Evolutionary conservation across 1,284 basidiomycete genomes (phyloP), one percentile per base, ranked within the genome.

Genomic region (Macrocystidia cucumis): DNA sequence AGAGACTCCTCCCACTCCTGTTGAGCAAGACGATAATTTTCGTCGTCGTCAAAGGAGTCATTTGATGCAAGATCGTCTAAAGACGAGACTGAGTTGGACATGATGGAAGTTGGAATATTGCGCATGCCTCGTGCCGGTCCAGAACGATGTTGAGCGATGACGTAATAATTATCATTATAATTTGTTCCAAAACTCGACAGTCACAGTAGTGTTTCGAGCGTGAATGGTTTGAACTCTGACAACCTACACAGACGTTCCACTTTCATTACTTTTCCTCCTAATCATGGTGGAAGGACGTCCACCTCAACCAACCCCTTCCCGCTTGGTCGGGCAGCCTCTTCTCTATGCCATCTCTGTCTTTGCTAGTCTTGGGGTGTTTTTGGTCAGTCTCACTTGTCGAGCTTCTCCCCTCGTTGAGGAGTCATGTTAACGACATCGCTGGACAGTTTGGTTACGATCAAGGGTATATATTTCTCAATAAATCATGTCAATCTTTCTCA

Each of bases 1-100:
- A 95, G 51, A 50, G 82, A 87, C 58, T 95, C 91, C 50, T 91
- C 84, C 91, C 91, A 95, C 63, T 96, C 91, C 50, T 84, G 72
- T 57, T 91, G 85, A 5, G 87, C 86, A 39, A 88, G 63, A 11
- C 74, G 75, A 42, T 74, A 74, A 43, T 84, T 79, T 44, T 80
- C 82, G 44, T 88, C 82, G 44, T 88, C 84, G n/a, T n/a, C n/a
- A n/a, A n/a, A n/a, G 5, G 66, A 69, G 54, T 84, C 80, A 51
- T 72, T 73, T 11, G 55, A 56, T 19, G 45, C 41, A 31, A 69
- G 48, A 32, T 65, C 65, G 52, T 68, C 66, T 35, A 68, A 44
- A 21, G 63, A 67, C 44, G 51, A 50, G 38, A 52, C 49, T 26
- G 59, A 65, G n/a, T 44, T 47, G 39, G 63, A 56, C 63, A 66